These are phyloP conservation scores for Candida rishiriensis DNA, from an alignment of 805 yeast genomes.

Conservation along the genomic window DNA sequence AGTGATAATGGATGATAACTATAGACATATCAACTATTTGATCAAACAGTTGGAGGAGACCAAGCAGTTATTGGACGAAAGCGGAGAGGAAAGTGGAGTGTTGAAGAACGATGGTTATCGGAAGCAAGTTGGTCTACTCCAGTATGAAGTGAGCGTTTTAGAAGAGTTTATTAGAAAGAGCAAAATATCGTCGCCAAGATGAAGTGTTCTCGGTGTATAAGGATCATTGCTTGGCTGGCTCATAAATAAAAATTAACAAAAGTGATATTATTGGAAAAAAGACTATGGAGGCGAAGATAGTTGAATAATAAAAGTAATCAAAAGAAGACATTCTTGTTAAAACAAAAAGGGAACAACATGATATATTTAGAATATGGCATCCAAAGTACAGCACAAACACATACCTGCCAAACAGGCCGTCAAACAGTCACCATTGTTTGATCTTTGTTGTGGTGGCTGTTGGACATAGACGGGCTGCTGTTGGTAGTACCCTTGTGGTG, in stretches of 20 bases:
- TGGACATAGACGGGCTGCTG: conserved; percentile 44
- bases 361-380: conserved; percentile 41
- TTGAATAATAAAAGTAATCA: too few species aligned
- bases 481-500: conserved; percentile 20
- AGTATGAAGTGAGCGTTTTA: too few species aligned
- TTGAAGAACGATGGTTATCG: not conserved
- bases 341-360: not conserved
- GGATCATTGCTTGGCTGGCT: not conserved
- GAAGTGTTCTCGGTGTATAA: not conserved
- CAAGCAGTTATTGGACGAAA: too few species aligned
- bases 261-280: too few species aligned
- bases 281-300: too few species aligned
- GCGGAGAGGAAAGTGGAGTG: too few species aligned
- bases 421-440: conserved; percentile 39
- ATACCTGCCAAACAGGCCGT: conserved; percentile 51
- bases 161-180: too few species aligned
- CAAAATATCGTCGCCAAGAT: too few species aligned
- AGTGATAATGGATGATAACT: not conserved
- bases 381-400: conserved; percentile 53
- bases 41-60: not conserved
- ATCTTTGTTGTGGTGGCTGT: conserved; percentile 41
- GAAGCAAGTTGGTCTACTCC: too few species aligned
- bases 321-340: conserved; percentile 1
- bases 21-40: not conserved
- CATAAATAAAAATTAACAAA: conserved; percentile 4